Conservation (phyloP, 2,329 filamentous ascomycete genomes). For the Hymenoscyphus linearis region DNA sequence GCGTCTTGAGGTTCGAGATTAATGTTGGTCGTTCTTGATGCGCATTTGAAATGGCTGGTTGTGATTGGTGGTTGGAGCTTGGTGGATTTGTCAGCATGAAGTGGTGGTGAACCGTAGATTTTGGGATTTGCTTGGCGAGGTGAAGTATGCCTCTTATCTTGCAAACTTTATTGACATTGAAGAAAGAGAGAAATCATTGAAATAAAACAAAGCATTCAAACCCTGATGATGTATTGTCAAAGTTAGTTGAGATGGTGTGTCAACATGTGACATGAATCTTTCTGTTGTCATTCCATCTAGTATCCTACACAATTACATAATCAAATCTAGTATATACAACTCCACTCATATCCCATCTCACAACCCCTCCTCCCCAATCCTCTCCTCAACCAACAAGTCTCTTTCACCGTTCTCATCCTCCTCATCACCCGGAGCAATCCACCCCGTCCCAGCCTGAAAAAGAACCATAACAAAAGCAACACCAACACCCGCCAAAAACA, state of each 20-base stretch:
- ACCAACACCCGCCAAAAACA: constrained; percentile 47
- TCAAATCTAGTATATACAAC: neutral
- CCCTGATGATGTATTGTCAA: too few relatives aligned
- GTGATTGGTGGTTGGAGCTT: constrained; percentile 17
- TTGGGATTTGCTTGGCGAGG: neutral
- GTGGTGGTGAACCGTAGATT: neutral
- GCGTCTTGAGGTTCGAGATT: constrained; percentile 13
- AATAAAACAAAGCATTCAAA: too few relatives aligned
- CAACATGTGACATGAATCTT: too few relatives aligned
- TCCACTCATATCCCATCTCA: constrained; percentile 9
- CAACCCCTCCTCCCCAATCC: constrained; percentile 22
- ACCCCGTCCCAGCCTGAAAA: constrained; percentile 54
- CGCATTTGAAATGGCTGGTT: constrained; percentile 19
- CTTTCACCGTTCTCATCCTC: constrained; percentile 10
- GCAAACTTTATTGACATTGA: too few relatives aligned
- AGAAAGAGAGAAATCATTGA: too few relatives aligned
- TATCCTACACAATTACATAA: neutral
- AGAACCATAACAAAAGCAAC: constrained; percentile 44
- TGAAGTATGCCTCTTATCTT: too few relatives aligned
- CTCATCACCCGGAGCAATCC: constrained; percentile 36
- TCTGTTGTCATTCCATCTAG: neutral
- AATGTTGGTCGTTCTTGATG: constrained; percentile 10
- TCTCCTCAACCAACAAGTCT: constrained; percentile 2
- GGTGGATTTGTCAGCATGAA: neutral
- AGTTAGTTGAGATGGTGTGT: too few relatives aligned